Evolutionary conservation across 345 rosid species (phyloP).

Genomic region (Clausena lansium): DNA sequence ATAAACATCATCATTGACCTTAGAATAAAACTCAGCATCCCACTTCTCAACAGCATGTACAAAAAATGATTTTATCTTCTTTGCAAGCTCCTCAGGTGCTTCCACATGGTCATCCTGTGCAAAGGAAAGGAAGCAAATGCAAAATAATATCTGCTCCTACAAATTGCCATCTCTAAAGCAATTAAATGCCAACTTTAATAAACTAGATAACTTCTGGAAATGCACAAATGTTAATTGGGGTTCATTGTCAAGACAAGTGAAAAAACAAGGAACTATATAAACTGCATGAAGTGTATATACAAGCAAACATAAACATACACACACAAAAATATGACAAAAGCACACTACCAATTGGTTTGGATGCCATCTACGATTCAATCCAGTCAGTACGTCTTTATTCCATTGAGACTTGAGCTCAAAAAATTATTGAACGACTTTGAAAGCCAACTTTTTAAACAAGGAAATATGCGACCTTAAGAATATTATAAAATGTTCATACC

Average conservation of each 20-base stretch:
- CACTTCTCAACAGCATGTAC: conserved; percentile 50
- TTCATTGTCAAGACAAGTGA: not conserved
- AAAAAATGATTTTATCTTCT: conserved; percentile 52
- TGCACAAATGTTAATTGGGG: not conserved
- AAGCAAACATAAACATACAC: not conserved
- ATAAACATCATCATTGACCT: conserved; percentile 80
- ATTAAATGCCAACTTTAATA: conserved; percentile 9
- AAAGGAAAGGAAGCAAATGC: conserved; percentile 15
- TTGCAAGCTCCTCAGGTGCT: conserved; percentile 47
- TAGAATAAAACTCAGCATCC: conserved; percentile 75
- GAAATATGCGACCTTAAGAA: not conserved
- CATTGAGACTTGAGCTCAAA: not conserved
- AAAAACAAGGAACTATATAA: not conserved
- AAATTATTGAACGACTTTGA: not conserved
- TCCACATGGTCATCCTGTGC: conserved; percentile 62
- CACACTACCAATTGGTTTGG: not conserved
- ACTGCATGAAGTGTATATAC: not conserved
- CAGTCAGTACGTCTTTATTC: not conserved
- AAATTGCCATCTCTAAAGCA: not conserved
- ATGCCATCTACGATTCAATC: not conserved
- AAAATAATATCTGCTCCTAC: not conserved
- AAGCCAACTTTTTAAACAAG: not conserved
- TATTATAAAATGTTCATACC: not conserved
- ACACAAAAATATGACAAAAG: not conserved
- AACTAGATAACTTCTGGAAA: not conserved